Evolutionary conservation across 1,139 yeast species (phyloP).

Genomic region (Saccharomyces hybrid): DNA sequence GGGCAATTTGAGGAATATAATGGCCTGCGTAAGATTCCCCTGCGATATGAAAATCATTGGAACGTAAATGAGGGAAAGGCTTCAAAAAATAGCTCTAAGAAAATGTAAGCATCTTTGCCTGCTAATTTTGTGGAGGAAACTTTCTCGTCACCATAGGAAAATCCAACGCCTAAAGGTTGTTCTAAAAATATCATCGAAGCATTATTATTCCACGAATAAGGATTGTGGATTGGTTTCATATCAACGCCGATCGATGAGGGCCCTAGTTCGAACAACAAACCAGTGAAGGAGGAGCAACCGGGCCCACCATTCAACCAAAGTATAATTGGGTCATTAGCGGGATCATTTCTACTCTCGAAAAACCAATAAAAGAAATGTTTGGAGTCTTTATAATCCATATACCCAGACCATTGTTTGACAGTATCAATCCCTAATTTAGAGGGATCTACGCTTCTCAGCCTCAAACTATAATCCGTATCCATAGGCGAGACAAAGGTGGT

Average conservation of each 20-base stretch:
- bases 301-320: constrained; percentile 92
- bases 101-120: constrained; percentile 87
- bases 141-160: constrained; percentile 57
- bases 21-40: constrained; percentile 99
- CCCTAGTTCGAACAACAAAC: constrained; percentile 86
- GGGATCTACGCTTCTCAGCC: constrained; percentile 20
- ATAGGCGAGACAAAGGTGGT: constrained; percentile 7
- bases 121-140: constrained; percentile 81
- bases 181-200: constrained; percentile 89
- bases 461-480: constrained; percentile 16
- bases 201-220: constrained; percentile 79
- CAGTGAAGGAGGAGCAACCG: constrained; percentile 85
- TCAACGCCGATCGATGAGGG: constrained; percentile 63
- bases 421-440: constrained; percentile 17
- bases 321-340: constrained; percentile 72
- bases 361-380: constrained; percentile 83
- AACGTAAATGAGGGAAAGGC: constrained; percentile 80
- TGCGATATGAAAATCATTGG: constrained; percentile 73
- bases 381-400: constrained; percentile 74
- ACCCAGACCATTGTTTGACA: constrained; percentile 80
- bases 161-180: constrained; percentile 92
- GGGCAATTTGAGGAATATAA: constrained; percentile 88
- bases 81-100: constrained; percentile 80
- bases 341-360: constrained; percentile 86
- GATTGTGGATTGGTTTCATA: constrained; percentile 66